Conservation (phyloP, 2,329 filamentous ascomycete genomes). For the Fusarium mangiferae region DNA sequence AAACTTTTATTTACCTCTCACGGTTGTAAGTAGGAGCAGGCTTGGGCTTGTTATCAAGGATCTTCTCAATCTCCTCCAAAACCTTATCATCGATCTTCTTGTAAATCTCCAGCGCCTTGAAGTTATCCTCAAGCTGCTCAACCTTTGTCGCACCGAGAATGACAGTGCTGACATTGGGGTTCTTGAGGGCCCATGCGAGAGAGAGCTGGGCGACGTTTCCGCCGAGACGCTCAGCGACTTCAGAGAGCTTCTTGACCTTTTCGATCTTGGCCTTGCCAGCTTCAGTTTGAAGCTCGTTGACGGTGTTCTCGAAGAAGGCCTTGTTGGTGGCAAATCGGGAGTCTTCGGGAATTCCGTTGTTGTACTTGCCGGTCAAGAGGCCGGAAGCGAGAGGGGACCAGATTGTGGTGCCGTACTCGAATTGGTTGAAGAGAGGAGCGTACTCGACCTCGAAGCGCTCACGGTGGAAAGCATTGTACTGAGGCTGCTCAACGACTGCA, state of each 20-base stretch:
- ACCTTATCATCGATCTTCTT: conserved; percentile 38
- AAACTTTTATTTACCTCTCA: conserved; percentile 25
- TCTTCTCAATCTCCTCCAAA: conserved; percentile 38
- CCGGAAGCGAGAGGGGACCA: conserved; percentile 67
- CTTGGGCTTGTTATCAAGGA: conserved; percentile 38
- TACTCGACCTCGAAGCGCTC: conserved; percentile 72
- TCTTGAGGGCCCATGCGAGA: conserved; percentile 42
- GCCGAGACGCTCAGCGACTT: conserved; percentile 40
- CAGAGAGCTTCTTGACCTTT: conserved; percentile 40
- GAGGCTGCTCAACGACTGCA: conserved; percentile 71
- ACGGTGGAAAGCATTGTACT: conserved; percentile 72
- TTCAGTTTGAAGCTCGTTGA: conserved; percentile 22
- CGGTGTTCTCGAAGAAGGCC: conserved; percentile 30
- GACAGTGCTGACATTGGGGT: conserved; percentile 45
- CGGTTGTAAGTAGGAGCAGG: conserved; percentile 25
- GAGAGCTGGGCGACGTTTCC: conserved; percentile 40
- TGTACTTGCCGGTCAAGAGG: conserved; percentile 74
- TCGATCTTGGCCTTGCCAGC: conserved; percentile 43
- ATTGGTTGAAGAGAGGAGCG: conserved; percentile 66
- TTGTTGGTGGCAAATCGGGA: conserved; percentile 61
- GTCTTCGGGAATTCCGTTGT: conserved; percentile 64
- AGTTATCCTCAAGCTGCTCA: conserved; percentile 41
- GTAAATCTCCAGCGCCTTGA: conserved; percentile 34
- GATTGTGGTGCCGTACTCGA: conserved; percentile 68
- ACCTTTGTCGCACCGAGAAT: conserved; percentile 45